Evolutionary conservation across 192 early-diverging fungal genomes (phyloP).

Genomic region (Linnemannia exigua): DNA sequence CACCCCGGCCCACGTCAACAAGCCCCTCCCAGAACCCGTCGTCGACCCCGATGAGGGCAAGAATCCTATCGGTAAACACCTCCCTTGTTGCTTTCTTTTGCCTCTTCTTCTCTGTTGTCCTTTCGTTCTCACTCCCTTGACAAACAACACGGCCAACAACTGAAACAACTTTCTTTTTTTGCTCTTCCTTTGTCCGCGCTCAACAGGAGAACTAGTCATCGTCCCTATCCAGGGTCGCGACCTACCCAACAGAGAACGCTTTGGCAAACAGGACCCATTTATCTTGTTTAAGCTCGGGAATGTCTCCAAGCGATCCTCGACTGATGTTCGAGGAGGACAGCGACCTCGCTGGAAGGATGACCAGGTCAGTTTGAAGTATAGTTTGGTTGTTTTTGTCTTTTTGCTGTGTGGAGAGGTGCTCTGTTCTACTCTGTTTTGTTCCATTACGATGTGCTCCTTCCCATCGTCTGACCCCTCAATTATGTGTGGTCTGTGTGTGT

Average conservation of each 20-base stretch:
- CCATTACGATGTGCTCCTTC: not conserved
- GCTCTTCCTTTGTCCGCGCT: too few species aligned
- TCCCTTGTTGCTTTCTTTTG: not conserved
- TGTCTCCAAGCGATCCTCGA: slow-evolving; percentile 58
- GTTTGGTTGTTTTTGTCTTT: not conserved
- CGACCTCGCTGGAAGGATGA: slow-evolving; percentile 69
- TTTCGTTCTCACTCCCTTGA: not conserved
- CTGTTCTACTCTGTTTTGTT: not conserved
- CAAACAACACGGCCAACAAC: not conserved
- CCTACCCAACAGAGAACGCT: slow-evolving; percentile 42
- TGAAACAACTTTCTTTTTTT: not conserved
- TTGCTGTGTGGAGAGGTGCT: not conserved
- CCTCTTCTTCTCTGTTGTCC: not conserved
- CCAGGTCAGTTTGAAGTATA: slow-evolving; percentile 55
- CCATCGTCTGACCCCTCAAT: not conserved
- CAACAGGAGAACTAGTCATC: slow-evolving; percentile 40
- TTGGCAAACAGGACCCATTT: slow-evolving; percentile 71
- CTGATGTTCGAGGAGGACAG: slow-evolving; percentile 70
- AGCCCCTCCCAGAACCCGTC: slow-evolving; percentile 48
- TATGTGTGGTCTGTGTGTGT: not conserved
- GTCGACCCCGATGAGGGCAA: slow-evolving; percentile 57
- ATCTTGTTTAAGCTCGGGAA: slow-evolving; percentile 64
- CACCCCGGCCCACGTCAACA: slow-evolving; percentile 26
- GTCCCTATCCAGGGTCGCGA: slow-evolving; percentile 54
- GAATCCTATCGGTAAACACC: slow-evolving; percentile 43